Evolutionary conservation across 208 protist genomes (phyloP), one percentile per base, ranked within the genome.

Genomic region (Phytomonas sp.): DNA sequence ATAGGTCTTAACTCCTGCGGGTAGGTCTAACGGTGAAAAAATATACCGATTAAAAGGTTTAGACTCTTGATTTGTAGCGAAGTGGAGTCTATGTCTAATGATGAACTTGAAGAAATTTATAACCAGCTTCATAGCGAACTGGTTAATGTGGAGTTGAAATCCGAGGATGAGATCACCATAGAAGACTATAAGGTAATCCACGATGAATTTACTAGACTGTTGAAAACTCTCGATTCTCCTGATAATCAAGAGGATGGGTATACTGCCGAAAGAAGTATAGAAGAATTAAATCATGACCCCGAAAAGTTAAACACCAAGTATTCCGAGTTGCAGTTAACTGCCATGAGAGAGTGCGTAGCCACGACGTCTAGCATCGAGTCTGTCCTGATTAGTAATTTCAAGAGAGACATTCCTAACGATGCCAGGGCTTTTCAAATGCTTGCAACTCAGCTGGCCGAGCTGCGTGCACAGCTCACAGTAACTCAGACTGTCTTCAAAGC

Each of bases 391-490:
- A 56, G 45, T 6, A 26, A 56, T 56, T 56, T 56, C 45, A 56
- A 56, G 45, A 1, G 45, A 26, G 45, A 56, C 19, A 56, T 56
- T 26, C 45, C 45, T 56, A 23, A 56, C 26, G 45, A 56, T 6
- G 45, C 45, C 66, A 76, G 49, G 71, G 67, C 70, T 3, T 82
- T 77, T 60, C 40, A 60, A 30, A 16, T 63, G 11, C 80, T 77
- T 66, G 66, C 68, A n/a, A 83, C 76, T 59, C 68, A 86, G 63
- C 63, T 88, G 5, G 73, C 81, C 2, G 85, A 94, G 65, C 67
- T 91, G 40, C 72, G 79, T 60, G 79, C 77, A 16, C 83, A 84
- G 45, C 68, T 91, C 12, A 62, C 69, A 1, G 82, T 91, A 31
- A 72, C 79, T 16, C 81, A 68, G 2, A 68, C 37, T 14, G 79